phyloP scores from a whole-genome alignment of 495 filamentous ascomycete genomes.

The Sordaria brevicollis region DNA sequence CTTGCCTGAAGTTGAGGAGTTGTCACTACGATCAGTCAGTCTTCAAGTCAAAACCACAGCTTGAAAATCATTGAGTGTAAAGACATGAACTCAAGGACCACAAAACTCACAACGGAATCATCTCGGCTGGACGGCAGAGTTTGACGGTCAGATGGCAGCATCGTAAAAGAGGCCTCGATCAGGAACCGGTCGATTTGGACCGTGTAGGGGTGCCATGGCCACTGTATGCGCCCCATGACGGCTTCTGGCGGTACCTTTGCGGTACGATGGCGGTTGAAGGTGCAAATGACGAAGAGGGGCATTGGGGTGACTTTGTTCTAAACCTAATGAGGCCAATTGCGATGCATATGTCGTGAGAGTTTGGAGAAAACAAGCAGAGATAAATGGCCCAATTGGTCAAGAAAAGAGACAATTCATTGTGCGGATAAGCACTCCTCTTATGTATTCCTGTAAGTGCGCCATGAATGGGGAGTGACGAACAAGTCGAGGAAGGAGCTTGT shows the following conservation, averaged over 20 bases:
- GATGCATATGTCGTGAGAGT: slow-evolving; percentile 6
- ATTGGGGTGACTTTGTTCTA: background rate
- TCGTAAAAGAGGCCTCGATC: background rate
- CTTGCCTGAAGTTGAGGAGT: no score
- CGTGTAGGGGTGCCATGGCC: background rate
- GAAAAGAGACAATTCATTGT: slow-evolving; percentile 1
- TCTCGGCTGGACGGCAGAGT: background rate
- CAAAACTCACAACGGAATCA: background rate
- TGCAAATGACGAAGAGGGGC: background rate
- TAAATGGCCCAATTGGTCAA: background rate
- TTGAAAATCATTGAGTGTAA: no score
- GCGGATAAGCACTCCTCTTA: background rate
- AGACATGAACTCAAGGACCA: no score
- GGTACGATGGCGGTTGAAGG: background rate
- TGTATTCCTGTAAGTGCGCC: background rate
- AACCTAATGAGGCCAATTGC: background rate
- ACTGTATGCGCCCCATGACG: background rate
- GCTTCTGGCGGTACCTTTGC: background rate
- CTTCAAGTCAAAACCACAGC: no score
- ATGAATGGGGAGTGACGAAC: slow-evolving; percentile 11
- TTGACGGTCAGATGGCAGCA: background rate
- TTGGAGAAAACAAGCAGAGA: background rate
- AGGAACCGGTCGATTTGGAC: background rate
- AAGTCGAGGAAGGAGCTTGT: background rate
- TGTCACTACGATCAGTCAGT: no score